Percentiles rank a stretch among this genome's conserved stretches.
Evolutionary conservation across 805 yeast genomes (phyloP).

Genomic region (Candida xiaguanensis): DNA sequence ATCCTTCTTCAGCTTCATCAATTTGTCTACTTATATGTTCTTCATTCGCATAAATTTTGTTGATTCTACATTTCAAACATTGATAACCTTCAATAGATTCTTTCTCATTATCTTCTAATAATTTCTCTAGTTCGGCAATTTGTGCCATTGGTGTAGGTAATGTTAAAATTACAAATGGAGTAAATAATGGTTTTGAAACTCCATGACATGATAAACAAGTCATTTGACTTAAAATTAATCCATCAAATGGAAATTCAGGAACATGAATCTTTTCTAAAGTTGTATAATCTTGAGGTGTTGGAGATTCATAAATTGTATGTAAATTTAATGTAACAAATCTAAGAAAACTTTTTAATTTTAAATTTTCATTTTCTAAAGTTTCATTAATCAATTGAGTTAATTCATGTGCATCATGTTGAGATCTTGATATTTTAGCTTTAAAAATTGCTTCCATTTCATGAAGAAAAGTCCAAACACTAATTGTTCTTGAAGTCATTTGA

Average conservation of each 20-base stretch:
- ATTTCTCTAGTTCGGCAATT: slow-evolving; percentile 45
- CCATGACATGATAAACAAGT: slow-evolving; percentile 66
- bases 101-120: slow-evolving; percentile 54
- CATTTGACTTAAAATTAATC: slow-evolving; percentile 62
- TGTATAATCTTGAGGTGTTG: slow-evolving; percentile 11
- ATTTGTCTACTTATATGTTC: slow-evolving; percentile 18
- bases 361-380: slow-evolving; percentile 66
- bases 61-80: slow-evolving; percentile 66
- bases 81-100: slow-evolving; percentile 79
- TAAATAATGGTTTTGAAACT: slow-evolving; percentile 53
- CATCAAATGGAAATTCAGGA: slow-evolving; percentile 73
- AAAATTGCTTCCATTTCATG: slow-evolving; percentile 69
- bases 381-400: slow-evolving; percentile 78
- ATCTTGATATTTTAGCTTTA: slow-evolving; percentile 64
- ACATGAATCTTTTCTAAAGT: slow-evolving; percentile 21
- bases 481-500: slow-evolving; percentile 45
- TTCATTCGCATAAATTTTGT: slow-evolving; percentile 28
- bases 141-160: slow-evolving; percentile 63
- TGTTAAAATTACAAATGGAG: slow-evolving; percentile 69
- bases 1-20: slow-evolving; percentile 18
- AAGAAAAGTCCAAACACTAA: slow-evolving; percentile 77
- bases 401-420: slow-evolving; percentile 96
- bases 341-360: slow-evolving; percentile 34
- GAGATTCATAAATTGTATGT: slow-evolving; percentile 8
- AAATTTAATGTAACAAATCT: slow-evolving; percentile 10